Conservation (phyloP, 164 flowering plant genomes). For the Umbellularia californica region DNA sequence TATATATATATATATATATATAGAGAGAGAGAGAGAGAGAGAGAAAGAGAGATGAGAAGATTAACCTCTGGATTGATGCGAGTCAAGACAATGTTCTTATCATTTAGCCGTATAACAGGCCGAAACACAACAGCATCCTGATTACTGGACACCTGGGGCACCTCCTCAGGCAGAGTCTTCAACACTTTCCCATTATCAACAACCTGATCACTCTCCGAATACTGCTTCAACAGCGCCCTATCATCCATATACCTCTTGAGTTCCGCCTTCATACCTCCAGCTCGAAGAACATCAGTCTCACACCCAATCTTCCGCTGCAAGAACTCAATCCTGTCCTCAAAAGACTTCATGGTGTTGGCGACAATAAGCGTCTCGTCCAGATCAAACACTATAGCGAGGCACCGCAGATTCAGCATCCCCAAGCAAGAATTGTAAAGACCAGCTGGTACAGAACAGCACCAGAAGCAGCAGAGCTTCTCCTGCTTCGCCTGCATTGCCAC, state of each 20-base stretch:
- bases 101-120: slow-evolving; percentile 82
- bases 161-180: slow-evolving; percentile 70
- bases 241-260: slow-evolving; percentile 79
- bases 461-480: slow-evolving; percentile 77
- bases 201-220: slow-evolving; percentile 61
- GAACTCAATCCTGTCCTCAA: slow-evolving; percentile 84
- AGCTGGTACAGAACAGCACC: slow-evolving; percentile 68
- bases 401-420: slow-evolving; percentile 73
- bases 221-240: slow-evolving; percentile 76
- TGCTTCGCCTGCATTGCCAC: slow-evolving; percentile 92
- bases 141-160: slow-evolving; percentile 39
- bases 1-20: neutral
- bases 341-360: slow-evolving; percentile 95
- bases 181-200: slow-evolving; percentile 58
- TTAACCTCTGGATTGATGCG: slow-evolving; percentile 97
- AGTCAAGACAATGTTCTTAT: slow-evolving; percentile 79
- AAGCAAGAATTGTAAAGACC: slow-evolving; percentile 64
- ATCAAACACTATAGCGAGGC: slow-evolving; percentile 89
- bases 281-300: slow-evolving; percentile 58
- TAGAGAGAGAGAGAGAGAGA: too few species aligned
- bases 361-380: slow-evolving; percentile 97
- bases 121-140: slow-evolving; percentile 52
- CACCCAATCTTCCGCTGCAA: slow-evolving; percentile 58
- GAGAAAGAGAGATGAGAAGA: neutral
- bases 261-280: slow-evolving; percentile 74